Conservation (phyloP, 192 early-diverging fungal species). For the Coemansia sp. region DNA sequence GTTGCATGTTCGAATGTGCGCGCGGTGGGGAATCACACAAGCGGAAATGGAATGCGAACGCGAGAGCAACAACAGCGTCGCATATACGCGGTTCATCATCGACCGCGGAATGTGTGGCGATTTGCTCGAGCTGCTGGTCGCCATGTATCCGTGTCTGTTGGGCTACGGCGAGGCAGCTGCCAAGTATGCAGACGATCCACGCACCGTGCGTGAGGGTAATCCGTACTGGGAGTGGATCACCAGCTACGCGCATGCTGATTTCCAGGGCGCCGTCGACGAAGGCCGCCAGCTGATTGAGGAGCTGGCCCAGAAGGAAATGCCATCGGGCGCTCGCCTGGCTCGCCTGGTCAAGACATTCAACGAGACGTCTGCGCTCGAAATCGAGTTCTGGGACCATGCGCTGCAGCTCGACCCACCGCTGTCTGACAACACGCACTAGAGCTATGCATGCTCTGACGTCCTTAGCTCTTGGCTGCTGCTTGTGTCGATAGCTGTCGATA, state of each 20-base stretch:
- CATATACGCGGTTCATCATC: constrained; percentile 81
- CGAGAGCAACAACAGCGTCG: constrained; percentile 73
- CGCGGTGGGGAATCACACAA: constrained; percentile 67
- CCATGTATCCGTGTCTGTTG: constrained; percentile 79
- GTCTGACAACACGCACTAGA: too few relatives aligned
- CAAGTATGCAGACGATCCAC: constrained; percentile 61
- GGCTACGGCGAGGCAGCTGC: constrained; percentile 80
- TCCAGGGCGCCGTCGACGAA: constrained; percentile 61
- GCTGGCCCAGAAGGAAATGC: constrained; percentile 26
- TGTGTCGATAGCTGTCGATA: too few relatives aligned
- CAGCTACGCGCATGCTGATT: constrained; percentile 65
- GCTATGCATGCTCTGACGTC: too few relatives aligned
- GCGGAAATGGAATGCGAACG: constrained; percentile 64
- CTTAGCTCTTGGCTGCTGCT: too few relatives aligned
- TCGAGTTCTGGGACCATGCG: constrained; percentile 68
- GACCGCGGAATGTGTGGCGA: constrained; percentile 73
- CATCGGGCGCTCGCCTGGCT: constrained; percentile 54
- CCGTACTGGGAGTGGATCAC: constrained; percentile 80
- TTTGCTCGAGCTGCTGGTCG: constrained; percentile 70
- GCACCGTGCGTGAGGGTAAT: constrained; percentile 68
- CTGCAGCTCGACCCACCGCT: constrained; percentile 4
- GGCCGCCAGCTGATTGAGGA: constrained; percentile 54
- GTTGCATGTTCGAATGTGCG: constrained; percentile 70
- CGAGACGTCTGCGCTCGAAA: constrained; percentile 68
- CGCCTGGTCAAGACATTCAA: constrained; percentile 66